These are phyloP conservation scores for Komagataella ulmi DNA, from an alignment of 805 yeast species.

Conservation along the genomic window DNA sequence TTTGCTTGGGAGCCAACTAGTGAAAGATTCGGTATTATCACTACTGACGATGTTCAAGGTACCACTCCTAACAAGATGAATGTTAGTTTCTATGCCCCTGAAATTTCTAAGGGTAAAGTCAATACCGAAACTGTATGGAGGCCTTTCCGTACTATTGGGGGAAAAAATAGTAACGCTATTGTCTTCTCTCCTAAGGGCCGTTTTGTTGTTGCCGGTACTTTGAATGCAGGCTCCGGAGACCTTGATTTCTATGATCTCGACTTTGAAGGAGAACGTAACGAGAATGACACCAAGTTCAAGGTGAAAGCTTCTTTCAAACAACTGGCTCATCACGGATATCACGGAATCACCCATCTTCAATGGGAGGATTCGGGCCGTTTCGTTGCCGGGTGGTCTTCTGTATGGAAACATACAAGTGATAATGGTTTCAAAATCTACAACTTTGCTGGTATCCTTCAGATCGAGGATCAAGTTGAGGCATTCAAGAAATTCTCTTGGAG, in stretches of 20 bases:
- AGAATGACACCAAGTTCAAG: conserved; percentile 28
- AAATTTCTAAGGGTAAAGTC: conserved; percentile 40
- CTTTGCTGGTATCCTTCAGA: conserved; percentile 62
- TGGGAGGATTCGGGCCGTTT: conserved; percentile 98
- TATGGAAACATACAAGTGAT: conserved; percentile 73
- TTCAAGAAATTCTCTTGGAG: conserved; percentile 93
- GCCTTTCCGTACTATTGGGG: conserved; percentile 40
- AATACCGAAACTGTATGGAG: conserved; percentile 25
- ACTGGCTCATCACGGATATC: conserved; percentile 49
- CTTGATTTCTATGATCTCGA: conserved; percentile 81
- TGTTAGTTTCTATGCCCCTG: conserved; percentile 75
- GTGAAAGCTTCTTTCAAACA: conserved; percentile 46
- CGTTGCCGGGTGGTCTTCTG: conserved; percentile 77
- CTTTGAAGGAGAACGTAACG: conserved; percentile 52
- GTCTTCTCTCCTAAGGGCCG: conserved; percentile 92
- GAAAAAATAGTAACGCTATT: conserved; percentile 59
- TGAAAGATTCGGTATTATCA: conserved; percentile 73
- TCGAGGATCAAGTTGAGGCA: conserved; percentile 67
- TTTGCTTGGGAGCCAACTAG: conserved; percentile 96
- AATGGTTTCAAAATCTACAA: conserved; percentile 87
- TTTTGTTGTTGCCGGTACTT: conserved; percentile 45
- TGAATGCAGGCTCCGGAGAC: conserved; percentile 32
- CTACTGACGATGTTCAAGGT: conserved; percentile 49
- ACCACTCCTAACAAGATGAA: conserved; percentile 48
- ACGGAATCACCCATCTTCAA: conserved; percentile 68